Evolutionary conservation across 805 yeast genomes (phyloP).

Genomic region (Wickerhamiella sorbophila): DNA sequence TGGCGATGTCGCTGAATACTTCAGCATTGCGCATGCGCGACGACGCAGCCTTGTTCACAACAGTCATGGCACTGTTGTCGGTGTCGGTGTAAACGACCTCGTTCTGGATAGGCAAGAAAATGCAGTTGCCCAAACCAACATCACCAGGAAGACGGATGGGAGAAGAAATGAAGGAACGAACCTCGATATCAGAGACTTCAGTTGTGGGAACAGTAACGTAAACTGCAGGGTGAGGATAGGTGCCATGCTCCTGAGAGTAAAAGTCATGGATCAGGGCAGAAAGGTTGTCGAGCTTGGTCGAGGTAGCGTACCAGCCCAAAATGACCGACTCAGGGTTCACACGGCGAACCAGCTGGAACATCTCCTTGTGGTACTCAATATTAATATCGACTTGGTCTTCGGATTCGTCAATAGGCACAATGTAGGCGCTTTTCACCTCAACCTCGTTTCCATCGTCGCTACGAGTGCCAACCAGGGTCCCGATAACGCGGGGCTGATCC

Average conservation of each 20-base stretch:
- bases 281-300: conserved; percentile 47
- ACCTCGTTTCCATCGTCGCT: conserved; percentile 71
- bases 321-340: conserved; percentile 67
- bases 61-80: conserved; percentile 31
- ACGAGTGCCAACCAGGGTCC: conserved; percentile 67
- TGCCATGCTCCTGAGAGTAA: conserved; percentile 56
- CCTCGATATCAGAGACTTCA: conserved; percentile 32
- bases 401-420: conserved; percentile 66
- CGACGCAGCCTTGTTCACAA: conserved; percentile 25
- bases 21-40: conserved; percentile 22
- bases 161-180: conserved; percentile 70
- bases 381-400: conserved; percentile 67
- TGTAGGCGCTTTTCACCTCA: conserved; percentile 59
- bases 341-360: conserved; percentile 57
- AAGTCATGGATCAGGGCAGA: conserved; percentile 71
- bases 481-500: conserved; percentile 50
- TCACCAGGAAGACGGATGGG: conserved; percentile 45
- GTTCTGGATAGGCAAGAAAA: conserved; percentile 67
- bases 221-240: conserved; percentile 63
- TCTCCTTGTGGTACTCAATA: conserved; percentile 56
- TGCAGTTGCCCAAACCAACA: conserved; percentile 31
- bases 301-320: conserved; percentile 68
- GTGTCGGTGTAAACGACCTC: conserved; percentile 40
- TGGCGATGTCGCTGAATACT: conserved; percentile 23
- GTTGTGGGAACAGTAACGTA: conserved; percentile 58